A percentile compares a stretch with the other conserved stretches of the same genome.
phyloP scores from a whole-genome alignment of 805 yeast genomes.

The Pichia cephalocereana region DNA sequence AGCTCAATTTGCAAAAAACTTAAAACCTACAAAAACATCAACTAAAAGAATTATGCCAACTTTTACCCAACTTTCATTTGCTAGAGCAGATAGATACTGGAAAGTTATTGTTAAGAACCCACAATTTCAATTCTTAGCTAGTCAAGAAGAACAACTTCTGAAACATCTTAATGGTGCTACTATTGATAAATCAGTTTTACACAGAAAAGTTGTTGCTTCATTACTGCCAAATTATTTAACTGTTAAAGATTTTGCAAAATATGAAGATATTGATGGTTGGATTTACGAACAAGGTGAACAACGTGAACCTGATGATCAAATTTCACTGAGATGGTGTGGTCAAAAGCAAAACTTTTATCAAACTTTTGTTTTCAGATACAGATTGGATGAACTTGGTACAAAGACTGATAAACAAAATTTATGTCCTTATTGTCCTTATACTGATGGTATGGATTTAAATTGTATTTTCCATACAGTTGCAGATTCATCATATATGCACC shows the following conservation, averaged over 20 bases:
- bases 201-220: neutral
- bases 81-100: neutral
- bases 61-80: neutral
- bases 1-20: no score
- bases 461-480: constrained; percentile 18
- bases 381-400: neutral
- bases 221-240: neutral
- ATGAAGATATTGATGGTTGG: neutral
- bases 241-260: neutral
- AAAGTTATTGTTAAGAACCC: neutral
- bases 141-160: neutral
- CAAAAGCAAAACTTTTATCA: neutral
- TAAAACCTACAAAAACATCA: neutral
- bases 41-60: neutral
- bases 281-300: neutral
- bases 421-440: constrained; percentile 24
- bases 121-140: neutral
- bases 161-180: neutral
- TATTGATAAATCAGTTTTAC: neutral
- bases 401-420: constrained; percentile 3
- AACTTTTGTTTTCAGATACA: neutral
- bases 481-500: constrained; percentile 14
- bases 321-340: neutral
- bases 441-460: constrained; percentile 1
- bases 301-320: neutral